Evolutionary conservation across 2,329 filamentous ascomycete genomes (phyloP).

Genomic region (Ramularia endophylla): DNA sequence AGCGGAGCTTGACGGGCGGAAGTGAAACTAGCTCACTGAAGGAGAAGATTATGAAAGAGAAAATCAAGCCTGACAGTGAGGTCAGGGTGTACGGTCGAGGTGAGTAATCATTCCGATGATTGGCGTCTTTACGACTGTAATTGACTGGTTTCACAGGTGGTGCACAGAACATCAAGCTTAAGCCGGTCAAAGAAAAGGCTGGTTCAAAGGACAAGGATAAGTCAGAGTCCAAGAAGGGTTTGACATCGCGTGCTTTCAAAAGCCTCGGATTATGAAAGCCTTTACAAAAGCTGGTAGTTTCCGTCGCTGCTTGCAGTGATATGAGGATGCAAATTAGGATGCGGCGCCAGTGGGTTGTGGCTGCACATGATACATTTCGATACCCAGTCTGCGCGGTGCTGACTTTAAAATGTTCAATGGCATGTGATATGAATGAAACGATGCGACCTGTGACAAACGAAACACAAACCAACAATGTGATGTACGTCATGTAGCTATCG

Average conservation of each 20-base stretch:
- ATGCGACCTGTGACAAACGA: no score
- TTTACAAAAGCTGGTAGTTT: no score
- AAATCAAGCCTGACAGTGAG: constrained; percentile 44
- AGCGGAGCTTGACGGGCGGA: constrained; percentile 22
- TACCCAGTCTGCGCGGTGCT: no score
- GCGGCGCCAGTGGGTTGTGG: no score
- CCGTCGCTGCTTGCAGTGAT: no score
- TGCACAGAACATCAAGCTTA: constrained; percentile 50
- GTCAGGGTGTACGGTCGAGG: constrained; percentile 51
- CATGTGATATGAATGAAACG: no score
- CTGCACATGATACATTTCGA: no score
- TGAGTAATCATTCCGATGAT: constrained; percentile 31
- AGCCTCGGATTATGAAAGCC: not conserved
- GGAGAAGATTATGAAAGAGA: constrained; percentile 34
- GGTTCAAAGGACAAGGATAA: constrained; percentile 25
- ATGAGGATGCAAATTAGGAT: no score
- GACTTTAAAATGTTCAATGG: no score
- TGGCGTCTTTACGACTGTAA: not conserved
- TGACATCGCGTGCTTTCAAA: not conserved
- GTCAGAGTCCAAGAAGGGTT: constrained; percentile 2
- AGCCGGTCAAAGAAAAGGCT: constrained; percentile 34
- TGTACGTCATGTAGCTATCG: no score
- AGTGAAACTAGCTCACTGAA: constrained; percentile 21
- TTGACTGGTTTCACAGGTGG: constrained; percentile 35
- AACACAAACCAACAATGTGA: no score